These are phyloP conservation scores for Trypanosoma boissoni DNA, from an alignment of 208 protist species.

Conservation along the genomic window DNA sequence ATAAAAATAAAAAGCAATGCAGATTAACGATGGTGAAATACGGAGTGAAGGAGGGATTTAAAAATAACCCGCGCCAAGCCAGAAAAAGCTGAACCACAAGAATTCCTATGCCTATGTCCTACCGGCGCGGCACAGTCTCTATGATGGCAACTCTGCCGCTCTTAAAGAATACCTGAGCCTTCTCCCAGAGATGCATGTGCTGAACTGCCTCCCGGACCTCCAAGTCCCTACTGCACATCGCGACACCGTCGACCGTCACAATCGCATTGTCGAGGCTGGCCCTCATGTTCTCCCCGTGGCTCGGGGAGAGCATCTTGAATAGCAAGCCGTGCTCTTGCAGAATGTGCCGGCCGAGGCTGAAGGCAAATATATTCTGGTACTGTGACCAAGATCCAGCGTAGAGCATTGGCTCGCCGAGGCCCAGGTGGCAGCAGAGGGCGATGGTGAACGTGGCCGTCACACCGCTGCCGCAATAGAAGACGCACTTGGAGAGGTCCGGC, in stretches of 20 bases:
- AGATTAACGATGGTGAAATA: not conserved
- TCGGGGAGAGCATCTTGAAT: constrained; percentile 40
- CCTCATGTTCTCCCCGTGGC: constrained; percentile 35
- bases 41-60: not conserved
- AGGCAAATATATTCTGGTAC: constrained; percentile 49
- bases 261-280: constrained; percentile 24
- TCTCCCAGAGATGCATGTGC: constrained; percentile 69
- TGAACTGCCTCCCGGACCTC: constrained; percentile 30
- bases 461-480: constrained; percentile 85
- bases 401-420: constrained; percentile 60
- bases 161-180: constrained; percentile 48
- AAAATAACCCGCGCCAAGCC: not conserved
- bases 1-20: too few relatives aligned
- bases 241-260: constrained; percentile 33
- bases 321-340: constrained; percentile 48
- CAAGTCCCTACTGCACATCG: constrained; percentile 18
- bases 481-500: constrained; percentile 44
- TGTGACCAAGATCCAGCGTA: constrained; percentile 86
- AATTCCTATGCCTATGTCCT: not conserved
- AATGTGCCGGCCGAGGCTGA: constrained; percentile 42
- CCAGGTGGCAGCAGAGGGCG: constrained; percentile 54
- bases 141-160: constrained; percentile 35
- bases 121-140: constrained; percentile 15
- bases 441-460: constrained; percentile 77
- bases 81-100: not conserved